phyloP scores from a whole-genome alignment of 2,329 filamentous ascomycete species.

The Zasmidium angulare region DNA sequence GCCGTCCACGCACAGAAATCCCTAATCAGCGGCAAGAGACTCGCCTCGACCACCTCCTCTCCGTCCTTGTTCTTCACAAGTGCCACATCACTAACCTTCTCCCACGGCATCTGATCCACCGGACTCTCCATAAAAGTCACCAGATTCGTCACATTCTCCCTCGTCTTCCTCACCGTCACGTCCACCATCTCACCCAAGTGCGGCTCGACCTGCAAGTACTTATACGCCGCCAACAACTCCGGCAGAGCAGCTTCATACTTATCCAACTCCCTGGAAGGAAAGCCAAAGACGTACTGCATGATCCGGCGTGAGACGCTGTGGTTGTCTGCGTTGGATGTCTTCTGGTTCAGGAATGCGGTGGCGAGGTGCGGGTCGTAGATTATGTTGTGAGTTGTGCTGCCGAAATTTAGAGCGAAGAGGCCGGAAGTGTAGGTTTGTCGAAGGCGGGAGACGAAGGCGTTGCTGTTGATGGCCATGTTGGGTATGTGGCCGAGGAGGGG shows the following conservation, averaged over 20 bases:
- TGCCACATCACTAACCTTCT: slow-evolving; percentile 51
- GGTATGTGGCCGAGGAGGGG: slow-evolving; percentile 58
- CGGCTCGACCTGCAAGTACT: slow-evolving; percentile 50
- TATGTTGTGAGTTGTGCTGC: slow-evolving; percentile 51
- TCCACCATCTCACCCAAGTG: slow-evolving; percentile 45
- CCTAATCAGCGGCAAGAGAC: slow-evolving; percentile 53
- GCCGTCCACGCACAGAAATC: slow-evolving; percentile 57
- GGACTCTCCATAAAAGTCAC: slow-evolving; percentile 59
- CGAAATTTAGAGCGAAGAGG: slow-evolving; percentile 52
- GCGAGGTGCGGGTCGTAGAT: slow-evolving; percentile 51
- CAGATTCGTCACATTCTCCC: slow-evolving; percentile 53
- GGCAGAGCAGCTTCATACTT: slow-evolving; percentile 39
- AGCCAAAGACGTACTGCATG: slow-evolving; percentile 43
- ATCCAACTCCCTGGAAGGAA: slow-evolving; percentile 36
- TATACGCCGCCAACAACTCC: slow-evolving; percentile 34
- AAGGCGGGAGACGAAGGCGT: slow-evolving; percentile 45
- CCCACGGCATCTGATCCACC: slow-evolving; percentile 64
- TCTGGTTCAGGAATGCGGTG: slow-evolving; percentile 41
- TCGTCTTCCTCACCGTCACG: slow-evolving; percentile 40
- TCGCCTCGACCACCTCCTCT: slow-evolving; percentile 51
- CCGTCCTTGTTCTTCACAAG: slow-evolving; percentile 41
- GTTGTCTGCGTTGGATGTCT: slow-evolving; percentile 32
- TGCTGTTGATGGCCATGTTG: slow-evolving; percentile 48
- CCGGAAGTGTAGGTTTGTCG: slow-evolving; percentile 40
- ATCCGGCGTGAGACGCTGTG: slow-evolving; percentile 28